Conservation (phyloP, 140 eudicot genomes). For the Anethum foeniculum region DNA sequence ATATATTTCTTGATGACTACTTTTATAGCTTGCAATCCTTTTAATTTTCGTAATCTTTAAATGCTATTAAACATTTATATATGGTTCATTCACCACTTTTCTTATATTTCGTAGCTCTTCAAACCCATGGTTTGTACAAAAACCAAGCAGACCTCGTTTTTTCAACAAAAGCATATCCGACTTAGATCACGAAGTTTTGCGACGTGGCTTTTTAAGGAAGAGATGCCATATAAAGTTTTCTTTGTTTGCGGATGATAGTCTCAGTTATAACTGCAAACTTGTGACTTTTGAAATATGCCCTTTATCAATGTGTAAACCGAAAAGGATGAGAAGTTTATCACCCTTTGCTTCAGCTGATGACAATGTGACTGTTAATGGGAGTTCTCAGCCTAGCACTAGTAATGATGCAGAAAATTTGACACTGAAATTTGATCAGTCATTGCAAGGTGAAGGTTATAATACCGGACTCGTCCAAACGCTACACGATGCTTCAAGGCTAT, state of each 20-base stretch:
- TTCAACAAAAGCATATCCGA: conserved; percentile 35
- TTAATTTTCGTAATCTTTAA: neutral
- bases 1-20: neutral
- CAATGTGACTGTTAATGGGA: conserved; percentile 67
- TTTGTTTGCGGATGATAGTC: conserved; percentile 25
- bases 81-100: neutral
- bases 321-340: conserved; percentile 30
- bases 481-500: conserved; percentile 90
- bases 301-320: conserved; percentile 27
- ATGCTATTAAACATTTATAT: neutral
- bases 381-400: conserved; percentile 50
- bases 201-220: conserved; percentile 33
- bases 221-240: conserved; percentile 32
- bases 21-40: neutral
- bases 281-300: conserved; percentile 22
- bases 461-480: conserved; percentile 73
- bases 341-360: conserved; percentile 84
- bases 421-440: conserved; percentile 49
- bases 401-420: conserved; percentile 51
- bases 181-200: conserved; percentile 26
- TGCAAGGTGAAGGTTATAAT: conserved; percentile 50
- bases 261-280: conserved; percentile 29
- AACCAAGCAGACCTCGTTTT: conserved; percentile 33
- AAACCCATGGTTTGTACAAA: conserved; percentile 42
- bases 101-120: conserved; percentile 51